Evolutionary conservation across 805 yeast genomes (phyloP), one percentile per base, ranked within the genome.

Genomic region (Alloascoidea africana): DNA sequence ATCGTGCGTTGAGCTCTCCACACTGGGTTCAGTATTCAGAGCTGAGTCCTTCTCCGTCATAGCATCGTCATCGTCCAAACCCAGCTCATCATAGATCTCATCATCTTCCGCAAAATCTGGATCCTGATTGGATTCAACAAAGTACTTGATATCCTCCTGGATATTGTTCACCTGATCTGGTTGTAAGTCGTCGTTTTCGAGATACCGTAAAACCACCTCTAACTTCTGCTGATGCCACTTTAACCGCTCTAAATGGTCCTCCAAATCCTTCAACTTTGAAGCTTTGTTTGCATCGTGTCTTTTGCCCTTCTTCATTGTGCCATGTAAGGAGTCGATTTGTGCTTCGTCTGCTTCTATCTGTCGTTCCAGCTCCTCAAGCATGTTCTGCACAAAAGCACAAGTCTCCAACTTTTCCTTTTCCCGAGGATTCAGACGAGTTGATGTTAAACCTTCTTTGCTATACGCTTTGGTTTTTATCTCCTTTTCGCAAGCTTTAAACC

Each of bases 31-130:
- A 52, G 58, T 35, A 6, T 36, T 41, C 27, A 40, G 36, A 16
- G 39, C 38, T 14, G 38, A 36, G 23, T 45, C 49, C 16, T 44
- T 47, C 27, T 54, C 65, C 33, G 55, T 54, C 16, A 55, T 64
- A 27, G 70, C 72, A 17, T 67, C 70, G 27, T 67, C 70, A 27
- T 69, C 67, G 34, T 71, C 74, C 34, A 86, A 68, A 34, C 78
- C 86, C 47, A 91, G 67, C 42, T 76, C 84, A 47, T 91, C 96
- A 57, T 89, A 91, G 42, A 89, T 72, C 11, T 84, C 86, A 48
- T 87, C 96, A 56, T 89, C 94, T 51, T 86, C 96, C 23, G 87
- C 79, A 55, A 86, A 89, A 50, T 87, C 95, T 3, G 76, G 87
- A 39, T 86, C 96, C 56, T 81, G 91, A 52, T 89, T 89, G 44